Conservation (phyloP, 352 stramenopile species). For the Phytophthora capsici region DNA sequence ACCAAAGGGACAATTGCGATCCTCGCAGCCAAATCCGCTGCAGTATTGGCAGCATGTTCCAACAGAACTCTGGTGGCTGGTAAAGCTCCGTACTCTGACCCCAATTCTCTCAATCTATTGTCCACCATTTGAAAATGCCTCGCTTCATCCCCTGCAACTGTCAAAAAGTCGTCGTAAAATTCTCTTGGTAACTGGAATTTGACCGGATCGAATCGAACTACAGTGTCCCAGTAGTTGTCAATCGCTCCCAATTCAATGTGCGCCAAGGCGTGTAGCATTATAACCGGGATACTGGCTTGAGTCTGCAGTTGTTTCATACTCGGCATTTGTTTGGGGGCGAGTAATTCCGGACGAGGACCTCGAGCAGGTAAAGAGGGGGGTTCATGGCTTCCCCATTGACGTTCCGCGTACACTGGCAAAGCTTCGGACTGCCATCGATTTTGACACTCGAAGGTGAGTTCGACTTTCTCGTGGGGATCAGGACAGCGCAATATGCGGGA, state of each 20-base stretch:
- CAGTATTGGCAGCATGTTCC: constrained; percentile 78
- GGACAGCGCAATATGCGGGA: constrained; percentile 58
- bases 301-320: constrained; percentile 68
- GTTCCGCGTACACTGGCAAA: constrained; percentile 45
- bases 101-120: constrained; percentile 59
- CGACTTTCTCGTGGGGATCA: constrained; percentile 65
- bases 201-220: constrained; percentile 78
- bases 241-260: constrained; percentile 89
- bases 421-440: constrained; percentile 44
- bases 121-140: constrained; percentile 86
- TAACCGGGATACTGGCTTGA: constrained; percentile 58
- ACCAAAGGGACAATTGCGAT: constrained; percentile 85
- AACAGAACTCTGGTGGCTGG: constrained; percentile 73
- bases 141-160: constrained; percentile 74
- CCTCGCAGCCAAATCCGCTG: constrained; percentile 63
- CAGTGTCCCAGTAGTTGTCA: constrained; percentile 90
- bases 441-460: constrained; percentile 66
- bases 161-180: constrained; percentile 83
- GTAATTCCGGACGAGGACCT: constrained; percentile 49
- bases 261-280: constrained; percentile 84
- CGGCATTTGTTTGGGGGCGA: constrained; percentile 77
- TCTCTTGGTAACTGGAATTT: constrained; percentile 49
- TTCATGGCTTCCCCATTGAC: constrained; percentile 39
- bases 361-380: constrained; percentile 61
- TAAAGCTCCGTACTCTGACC: constrained; percentile 68